These are phyloP conservation scores for Dryadomyces quercus-mongolicae DNA, from an alignment of 2,329 filamentous ascomycete genomes.

Conservation along the genomic window DNA sequence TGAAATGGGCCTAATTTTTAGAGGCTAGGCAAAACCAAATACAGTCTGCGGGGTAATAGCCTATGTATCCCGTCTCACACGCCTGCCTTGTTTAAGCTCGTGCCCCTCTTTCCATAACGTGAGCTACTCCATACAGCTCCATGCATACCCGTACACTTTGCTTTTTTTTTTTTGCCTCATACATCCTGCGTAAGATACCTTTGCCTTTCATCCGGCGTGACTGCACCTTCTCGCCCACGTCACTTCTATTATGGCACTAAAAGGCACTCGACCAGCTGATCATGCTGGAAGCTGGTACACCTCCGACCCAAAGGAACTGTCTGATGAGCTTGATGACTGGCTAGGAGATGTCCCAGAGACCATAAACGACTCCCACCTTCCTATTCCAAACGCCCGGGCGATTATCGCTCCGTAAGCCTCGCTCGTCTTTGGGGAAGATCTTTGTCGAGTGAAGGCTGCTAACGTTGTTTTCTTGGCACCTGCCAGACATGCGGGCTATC, in stretches of 20 bases:
- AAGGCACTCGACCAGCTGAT: conserved; percentile 9
- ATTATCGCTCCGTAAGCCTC: conserved; percentile 81
- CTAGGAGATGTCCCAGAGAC: conserved; percentile 57
- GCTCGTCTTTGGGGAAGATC: background rate
- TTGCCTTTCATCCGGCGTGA: background rate
- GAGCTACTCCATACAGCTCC: no score
- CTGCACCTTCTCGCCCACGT: background rate
- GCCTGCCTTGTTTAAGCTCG: no score
- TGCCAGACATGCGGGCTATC: conserved; percentile 79
- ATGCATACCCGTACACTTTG: no score
- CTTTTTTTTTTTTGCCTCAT: no score
- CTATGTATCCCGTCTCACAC: no score
- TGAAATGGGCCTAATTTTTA: no score
- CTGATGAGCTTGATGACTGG: conserved; percentile 59
- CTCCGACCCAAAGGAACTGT: conserved; percentile 44
- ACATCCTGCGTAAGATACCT: background rate
- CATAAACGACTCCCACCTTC: conserved; percentile 48
- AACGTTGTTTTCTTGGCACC: background rate
- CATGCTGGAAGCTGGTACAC: conserved; percentile 90
- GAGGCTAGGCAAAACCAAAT: no score
- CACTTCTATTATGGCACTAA: conserved; percentile 6
- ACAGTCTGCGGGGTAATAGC: no score
- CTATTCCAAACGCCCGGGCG: conserved; percentile 62
- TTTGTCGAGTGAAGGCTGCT: background rate
- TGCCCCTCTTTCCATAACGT: no score